phyloP scores from a whole-genome alignment of 2,329 filamentous ascomycete genomes.

The Fusarium staphyleae region DNA sequence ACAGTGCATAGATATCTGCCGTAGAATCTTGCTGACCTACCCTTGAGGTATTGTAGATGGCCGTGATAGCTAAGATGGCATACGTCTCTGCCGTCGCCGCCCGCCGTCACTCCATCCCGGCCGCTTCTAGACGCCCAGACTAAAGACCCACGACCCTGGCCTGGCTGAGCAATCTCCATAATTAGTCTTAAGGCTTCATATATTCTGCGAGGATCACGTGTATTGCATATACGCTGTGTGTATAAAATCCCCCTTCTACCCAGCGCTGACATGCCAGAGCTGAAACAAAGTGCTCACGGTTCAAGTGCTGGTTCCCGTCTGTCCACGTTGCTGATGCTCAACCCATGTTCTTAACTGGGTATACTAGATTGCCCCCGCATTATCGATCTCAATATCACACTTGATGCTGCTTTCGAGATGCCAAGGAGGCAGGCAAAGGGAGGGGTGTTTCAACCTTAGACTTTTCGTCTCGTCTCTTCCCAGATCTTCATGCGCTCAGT shows the following conservation, averaged over 20 bases:
- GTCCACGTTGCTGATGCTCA: conserved; percentile 11
- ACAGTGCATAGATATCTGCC: background rate
- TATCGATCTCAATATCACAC: background rate
- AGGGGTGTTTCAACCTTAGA: conserved; percentile 2
- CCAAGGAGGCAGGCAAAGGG: background rate
- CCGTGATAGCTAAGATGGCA: background rate
- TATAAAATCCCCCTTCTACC: background rate
- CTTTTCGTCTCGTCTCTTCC: conserved; percentile 11
- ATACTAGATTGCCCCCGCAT: background rate
- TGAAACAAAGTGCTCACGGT: conserved; percentile 20
- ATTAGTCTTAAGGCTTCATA: conserved; percentile 26
- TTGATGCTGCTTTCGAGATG: background rate
- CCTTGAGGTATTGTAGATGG: background rate
- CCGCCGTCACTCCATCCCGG: conserved; percentile 9
- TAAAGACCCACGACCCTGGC: conserved; percentile 19
- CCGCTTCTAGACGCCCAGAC: conserved; percentile 3
- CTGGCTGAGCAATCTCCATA: conserved; percentile 12
- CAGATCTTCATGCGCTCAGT: conserved; percentile 15
- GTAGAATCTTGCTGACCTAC: background rate
- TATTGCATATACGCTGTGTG: conserved; percentile 13
- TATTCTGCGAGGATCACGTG: conserved; percentile 2
- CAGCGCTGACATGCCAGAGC: conserved; percentile 12
- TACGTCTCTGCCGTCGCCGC: conserved; percentile 12
- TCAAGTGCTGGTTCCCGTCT: conserved; percentile 12
- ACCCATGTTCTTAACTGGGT: background rate